Conservation (phyloP, 2,329 filamentous ascomycete species). For the Lasiodiplodia hormozganensis region DNA sequence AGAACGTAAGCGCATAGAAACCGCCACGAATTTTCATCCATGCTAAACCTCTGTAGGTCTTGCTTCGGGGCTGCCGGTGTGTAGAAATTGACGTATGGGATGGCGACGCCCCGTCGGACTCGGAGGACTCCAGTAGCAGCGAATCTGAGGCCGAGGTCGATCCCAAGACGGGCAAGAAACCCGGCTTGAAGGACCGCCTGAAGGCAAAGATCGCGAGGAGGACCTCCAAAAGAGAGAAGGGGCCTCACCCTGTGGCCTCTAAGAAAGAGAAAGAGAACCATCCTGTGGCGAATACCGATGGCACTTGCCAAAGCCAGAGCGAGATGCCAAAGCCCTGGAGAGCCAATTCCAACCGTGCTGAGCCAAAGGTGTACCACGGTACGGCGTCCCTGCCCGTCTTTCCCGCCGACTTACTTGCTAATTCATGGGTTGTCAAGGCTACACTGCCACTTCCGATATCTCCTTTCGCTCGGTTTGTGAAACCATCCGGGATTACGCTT, state of each 20-base stretch:
- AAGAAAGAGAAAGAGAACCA: constrained; percentile 34
- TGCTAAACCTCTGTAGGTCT: constrained; percentile 58
- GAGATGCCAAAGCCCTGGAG: constrained; percentile 41
- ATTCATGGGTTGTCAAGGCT: constrained; percentile 46
- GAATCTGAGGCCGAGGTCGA: constrained; percentile 39
- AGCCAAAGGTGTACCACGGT: constrained; percentile 85
- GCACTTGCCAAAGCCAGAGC: constrained; percentile 12
- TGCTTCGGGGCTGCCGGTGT: constrained; percentile 81
- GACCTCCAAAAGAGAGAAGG: constrained; percentile 45
- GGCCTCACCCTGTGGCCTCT: background rate
- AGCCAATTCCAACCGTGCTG: constrained; percentile 50
- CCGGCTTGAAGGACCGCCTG: constrained; percentile 27
- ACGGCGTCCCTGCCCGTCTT: constrained; percentile 1
- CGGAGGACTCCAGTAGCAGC: constrained; percentile 39
- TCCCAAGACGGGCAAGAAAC: constrained; percentile 36
- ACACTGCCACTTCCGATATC: constrained; percentile 85
- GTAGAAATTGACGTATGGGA: constrained; percentile 98
- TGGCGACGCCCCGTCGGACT: constrained; percentile 60
- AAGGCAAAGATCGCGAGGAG: constrained; percentile 44
- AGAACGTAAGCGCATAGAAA: constrained; percentile 61
- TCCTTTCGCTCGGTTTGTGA: constrained; percentile 86
- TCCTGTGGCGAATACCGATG: constrained; percentile 7
- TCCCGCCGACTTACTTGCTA: background rate
- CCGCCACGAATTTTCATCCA: background rate
- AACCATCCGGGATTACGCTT: constrained; percentile 79